These are phyloP conservation scores for Chrysochromulina tobinii DNA, from an alignment of 78 protist genomes.

Conservation along the genomic window DNA sequence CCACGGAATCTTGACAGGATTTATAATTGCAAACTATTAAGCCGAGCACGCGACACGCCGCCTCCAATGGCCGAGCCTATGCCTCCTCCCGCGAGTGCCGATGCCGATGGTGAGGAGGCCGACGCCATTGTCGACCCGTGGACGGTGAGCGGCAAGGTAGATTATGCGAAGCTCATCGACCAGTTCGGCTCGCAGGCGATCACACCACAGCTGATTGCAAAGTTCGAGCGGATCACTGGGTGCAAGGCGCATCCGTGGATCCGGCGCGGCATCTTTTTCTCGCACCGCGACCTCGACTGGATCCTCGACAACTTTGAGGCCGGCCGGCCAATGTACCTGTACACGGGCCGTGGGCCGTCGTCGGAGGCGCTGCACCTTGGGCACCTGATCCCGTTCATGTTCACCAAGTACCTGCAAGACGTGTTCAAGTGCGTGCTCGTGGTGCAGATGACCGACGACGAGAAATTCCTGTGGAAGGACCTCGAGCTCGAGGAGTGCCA, in stretches of 20 bases:
- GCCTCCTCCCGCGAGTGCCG: background rate
- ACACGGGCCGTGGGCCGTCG: slow-evolving; percentile 99
- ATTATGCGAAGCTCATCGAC: slow-evolving; percentile 36
- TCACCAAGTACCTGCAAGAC: slow-evolving; percentile 86
- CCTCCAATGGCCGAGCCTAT: too few species aligned
- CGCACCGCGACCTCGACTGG: slow-evolving; percentile 48
- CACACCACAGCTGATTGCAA: background rate
- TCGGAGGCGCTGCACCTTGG: slow-evolving; percentile 96
- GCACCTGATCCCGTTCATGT: slow-evolving; percentile 94
- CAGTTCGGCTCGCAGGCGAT: slow-evolving; percentile 28
- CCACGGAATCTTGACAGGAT: too few species aligned
- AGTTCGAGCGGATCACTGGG: slow-evolving; percentile 39
- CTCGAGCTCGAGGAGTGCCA: slow-evolving; percentile 76
- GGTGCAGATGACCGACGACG: slow-evolving; percentile 99
- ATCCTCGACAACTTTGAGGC: slow-evolving; percentile 67
- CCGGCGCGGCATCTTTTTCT: slow-evolving; percentile 48
- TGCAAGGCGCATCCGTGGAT: background rate
- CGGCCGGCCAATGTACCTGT: slow-evolving; percentile 93
- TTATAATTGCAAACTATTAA: too few species aligned
- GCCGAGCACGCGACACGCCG: too few species aligned
- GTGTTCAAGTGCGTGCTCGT: slow-evolving; percentile 96
- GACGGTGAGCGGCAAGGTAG: background rate
- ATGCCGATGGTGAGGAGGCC: background rate
- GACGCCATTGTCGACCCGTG: background rate
- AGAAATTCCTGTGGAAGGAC: slow-evolving; percentile 89